These are phyloP conservation scores for Calonectria hawksworthii DNA, from an alignment of 2,329 filamentous ascomycete genomes.

Conservation along the genomic window DNA sequence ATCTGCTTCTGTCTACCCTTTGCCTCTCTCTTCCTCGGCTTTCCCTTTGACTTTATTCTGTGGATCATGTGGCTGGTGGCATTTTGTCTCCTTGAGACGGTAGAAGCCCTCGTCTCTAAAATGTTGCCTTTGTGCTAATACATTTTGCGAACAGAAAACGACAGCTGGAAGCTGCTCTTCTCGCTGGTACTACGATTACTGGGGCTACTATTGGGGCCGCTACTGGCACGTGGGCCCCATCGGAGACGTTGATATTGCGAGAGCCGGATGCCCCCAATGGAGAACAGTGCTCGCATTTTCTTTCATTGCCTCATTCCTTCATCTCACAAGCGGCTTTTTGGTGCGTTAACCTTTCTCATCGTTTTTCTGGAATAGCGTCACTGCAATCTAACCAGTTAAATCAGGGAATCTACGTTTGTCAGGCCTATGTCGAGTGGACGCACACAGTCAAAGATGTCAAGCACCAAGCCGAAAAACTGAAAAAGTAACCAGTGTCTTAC, in stretches of 20 bases:
- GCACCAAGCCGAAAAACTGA: background rate
- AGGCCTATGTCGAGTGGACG: background rate
- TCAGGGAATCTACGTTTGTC: background rate
- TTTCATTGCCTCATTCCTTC: conserved; percentile 1
- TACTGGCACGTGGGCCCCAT: conserved; percentile 31
- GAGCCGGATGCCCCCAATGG: conserved; percentile 9
- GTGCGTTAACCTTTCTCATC: background rate
- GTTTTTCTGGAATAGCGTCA: background rate
- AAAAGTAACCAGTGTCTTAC: no score
- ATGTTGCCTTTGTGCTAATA: background rate
- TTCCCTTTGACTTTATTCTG: conserved; percentile 45
- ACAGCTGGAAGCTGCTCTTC: conserved; percentile 27
- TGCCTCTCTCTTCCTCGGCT: conserved; percentile 37
- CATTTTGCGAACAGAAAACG: conserved; percentile 27
- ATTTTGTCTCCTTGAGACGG: conserved; percentile 42
- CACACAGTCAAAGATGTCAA: background rate
- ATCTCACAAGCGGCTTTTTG: background rate
- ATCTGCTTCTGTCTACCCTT: conserved; percentile 41
- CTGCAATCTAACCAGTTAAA: background rate
- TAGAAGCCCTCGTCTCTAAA: conserved; percentile 17
- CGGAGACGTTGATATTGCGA: background rate
- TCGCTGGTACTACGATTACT: conserved; percentile 43
- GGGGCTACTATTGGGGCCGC: conserved; percentile 47
- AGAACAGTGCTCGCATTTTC: conserved; percentile 11
- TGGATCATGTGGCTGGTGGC: conserved; percentile 48